Evolutionary conservation across 2,329 filamentous ascomycete species (phyloP), one percentile per base, ranked within the genome.

Genomic region (Microascus cirrosus): DNA sequence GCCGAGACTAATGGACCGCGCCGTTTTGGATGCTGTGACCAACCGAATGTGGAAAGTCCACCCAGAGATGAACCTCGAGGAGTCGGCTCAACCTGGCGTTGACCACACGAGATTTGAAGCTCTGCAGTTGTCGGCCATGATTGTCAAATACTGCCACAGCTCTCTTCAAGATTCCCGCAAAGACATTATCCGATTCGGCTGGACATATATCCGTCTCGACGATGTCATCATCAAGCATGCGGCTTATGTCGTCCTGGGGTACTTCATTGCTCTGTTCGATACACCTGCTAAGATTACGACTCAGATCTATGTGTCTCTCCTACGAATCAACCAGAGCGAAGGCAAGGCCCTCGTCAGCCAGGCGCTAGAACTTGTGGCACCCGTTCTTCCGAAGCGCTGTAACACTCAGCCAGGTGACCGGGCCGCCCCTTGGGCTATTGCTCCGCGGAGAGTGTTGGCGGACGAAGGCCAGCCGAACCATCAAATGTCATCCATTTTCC

Each of bases 201-300:
- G 94, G 94, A 96, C 92, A 20, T 97, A 96, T 68, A 99, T 99
- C 65, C 85, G 90, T 25, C 81, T 99, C n/a, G 95, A 99, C 67
- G 94, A 99, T 70, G 89, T 96, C 59, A 96, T 99, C 75, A 99
- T 97, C 77, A 99, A 99, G 71, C 94, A 97, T 69, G 94, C 93
- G 0, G 92, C 94, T 2, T 99, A 99, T 66, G 93, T 96, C 5
- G 84, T 99, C 6, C 95, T 99, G 61, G 91, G 90, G 2, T 99
- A 96, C 71, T 99, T 99, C 74, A 96, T 99, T 65, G 90, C 90
- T 0, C 89, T 95, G 62, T 99, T 95, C 67, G 95, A 99, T 65
- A 97, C 94, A 0, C 95, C 94, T 0, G 81, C 89, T 13, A 99
- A 97, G 79, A 97, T 99, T 58, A 91, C 94, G 3, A 88, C 89